phyloP scores from a whole-genome alignment of 148 eudicot genomes.

The Camellia granthamiana region DNA sequence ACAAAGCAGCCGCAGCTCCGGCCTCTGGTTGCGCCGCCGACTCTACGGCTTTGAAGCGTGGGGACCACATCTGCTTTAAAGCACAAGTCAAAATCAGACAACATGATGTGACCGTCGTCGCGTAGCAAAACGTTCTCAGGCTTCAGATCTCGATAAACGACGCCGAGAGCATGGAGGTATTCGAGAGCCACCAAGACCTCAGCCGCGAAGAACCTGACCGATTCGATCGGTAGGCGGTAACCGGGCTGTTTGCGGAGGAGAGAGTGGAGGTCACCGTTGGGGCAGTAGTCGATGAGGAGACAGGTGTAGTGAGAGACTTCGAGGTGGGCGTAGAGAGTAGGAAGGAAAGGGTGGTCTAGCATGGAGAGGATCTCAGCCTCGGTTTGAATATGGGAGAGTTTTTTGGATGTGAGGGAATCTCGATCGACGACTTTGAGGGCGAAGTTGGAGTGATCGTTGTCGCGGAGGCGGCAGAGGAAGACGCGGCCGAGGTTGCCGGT shows the following conservation, averaged over 20 bases:
- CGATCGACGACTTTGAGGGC: slow-evolving; percentile 81
- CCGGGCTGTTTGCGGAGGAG: slow-evolving; percentile 53
- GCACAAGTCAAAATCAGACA: slow-evolving; percentile 77
- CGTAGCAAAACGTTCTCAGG: slow-evolving; percentile 64
- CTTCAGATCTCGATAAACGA: slow-evolving; percentile 72
- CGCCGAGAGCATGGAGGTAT: slow-evolving; percentile 61
- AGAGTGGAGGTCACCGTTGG: slow-evolving; percentile 73
- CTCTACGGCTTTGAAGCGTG: slow-evolving; percentile 24
- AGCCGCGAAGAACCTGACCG: slow-evolving; percentile 63
- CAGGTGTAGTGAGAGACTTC: slow-evolving; percentile 82
- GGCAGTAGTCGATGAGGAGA: slow-evolving; percentile 67
- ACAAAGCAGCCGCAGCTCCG: slow-evolving; percentile 5
- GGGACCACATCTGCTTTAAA: slow-evolving; percentile 50
- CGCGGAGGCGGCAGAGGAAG: slow-evolving; percentile 69
- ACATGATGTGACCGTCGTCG: slow-evolving; percentile 71
- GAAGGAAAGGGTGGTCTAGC: slow-evolving; percentile 79
- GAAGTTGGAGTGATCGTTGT: slow-evolving; percentile 54
- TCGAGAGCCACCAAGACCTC: slow-evolving; percentile 70
- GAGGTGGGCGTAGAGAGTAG: slow-evolving; percentile 75
- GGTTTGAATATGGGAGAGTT: slow-evolving; percentile 54
- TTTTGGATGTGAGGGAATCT: slow-evolving; percentile 47
- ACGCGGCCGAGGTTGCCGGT: slow-evolving; percentile 80
- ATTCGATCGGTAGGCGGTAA: slow-evolving; percentile 39
- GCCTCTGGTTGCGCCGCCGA: neutral
- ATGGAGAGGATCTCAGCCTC: slow-evolving; percentile 57